Evolutionary conservation across 495 filamentous ascomycete genomes (phyloP).

Genomic region (Aspergillus indologenus): DNA sequence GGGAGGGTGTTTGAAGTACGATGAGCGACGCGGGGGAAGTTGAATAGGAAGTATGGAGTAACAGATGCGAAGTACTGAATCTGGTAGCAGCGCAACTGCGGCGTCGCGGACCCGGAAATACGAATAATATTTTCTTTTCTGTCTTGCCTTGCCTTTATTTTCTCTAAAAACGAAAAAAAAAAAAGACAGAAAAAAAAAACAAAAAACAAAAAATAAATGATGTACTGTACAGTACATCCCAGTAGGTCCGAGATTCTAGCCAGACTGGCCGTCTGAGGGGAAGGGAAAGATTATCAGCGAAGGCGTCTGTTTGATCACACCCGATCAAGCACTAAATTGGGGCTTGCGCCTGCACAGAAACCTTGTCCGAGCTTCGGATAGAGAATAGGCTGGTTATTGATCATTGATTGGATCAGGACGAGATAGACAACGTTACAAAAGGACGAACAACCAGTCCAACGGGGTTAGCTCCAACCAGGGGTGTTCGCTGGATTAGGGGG

Average conservation of each 20-base stretch:
- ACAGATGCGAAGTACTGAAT: not conserved
- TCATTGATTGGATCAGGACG: slow-evolving; percentile 1
- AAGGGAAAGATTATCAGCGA: slow-evolving; percentile 9
- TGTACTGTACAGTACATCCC: not conserved
- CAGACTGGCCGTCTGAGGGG: slow-evolving; percentile 17
- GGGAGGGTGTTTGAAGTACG: not conserved
- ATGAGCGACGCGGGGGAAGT: not conserved
- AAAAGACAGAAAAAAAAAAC: too few relatives aligned
- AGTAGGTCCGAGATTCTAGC: slow-evolving; percentile 14
- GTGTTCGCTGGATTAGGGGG: slow-evolving; percentile 36
- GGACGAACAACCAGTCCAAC: not conserved
- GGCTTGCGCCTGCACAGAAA: slow-evolving; percentile 10
- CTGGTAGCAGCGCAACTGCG: not conserved
- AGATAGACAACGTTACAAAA: not conserved
- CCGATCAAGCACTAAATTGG: slow-evolving; percentile 11
- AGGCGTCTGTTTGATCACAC: slow-evolving; percentile 16
- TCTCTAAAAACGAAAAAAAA: too few relatives aligned
- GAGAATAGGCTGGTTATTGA: slow-evolving; percentile 23
- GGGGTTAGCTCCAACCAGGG: slow-evolving; percentile 29
- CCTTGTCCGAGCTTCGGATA: slow-evolving; percentile 16
- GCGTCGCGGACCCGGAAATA: slow-evolving; percentile 2
- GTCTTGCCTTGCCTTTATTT: too few relatives aligned
- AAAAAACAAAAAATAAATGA: too few relatives aligned
- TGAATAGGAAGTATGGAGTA: slow-evolving; percentile 5
- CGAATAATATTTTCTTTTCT: not conserved